Conservation (phyloP, 768 basidiomycete species). For the Tricholoma terreum region DNA sequence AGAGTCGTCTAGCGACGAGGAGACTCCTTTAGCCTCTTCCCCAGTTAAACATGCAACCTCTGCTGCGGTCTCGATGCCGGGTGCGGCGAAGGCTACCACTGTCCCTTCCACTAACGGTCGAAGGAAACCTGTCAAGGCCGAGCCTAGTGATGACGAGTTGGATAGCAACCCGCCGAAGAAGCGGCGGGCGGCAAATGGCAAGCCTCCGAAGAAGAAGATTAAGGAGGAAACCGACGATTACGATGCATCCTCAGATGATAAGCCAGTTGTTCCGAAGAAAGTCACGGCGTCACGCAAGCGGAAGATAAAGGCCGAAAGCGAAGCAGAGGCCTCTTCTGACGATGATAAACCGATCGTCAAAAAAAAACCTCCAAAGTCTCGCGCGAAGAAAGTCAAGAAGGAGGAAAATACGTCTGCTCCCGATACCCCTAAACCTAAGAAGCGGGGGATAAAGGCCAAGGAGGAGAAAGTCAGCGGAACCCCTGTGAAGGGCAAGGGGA, state of each 20-base stretch:
- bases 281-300: constrained; percentile 35
- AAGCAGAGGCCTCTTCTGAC: constrained; percentile 41
- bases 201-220: constrained; percentile 63
- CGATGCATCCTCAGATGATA: constrained; percentile 32
- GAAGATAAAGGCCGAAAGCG: constrained; percentile 50
- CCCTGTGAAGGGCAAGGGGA: constrained; percentile 40
- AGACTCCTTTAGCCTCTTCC: constrained; percentile 69
- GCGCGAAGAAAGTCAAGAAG: constrained; percentile 53
- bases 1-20: constrained; percentile 69
- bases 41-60: constrained; percentile 51
- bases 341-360: constrained; percentile 43
- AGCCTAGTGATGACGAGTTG: constrained; percentile 35
- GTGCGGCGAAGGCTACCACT: constrained; percentile 38
- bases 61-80: constrained; percentile 38
- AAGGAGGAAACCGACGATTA: constrained; percentile 44
- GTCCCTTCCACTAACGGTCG: constrained; percentile 35
- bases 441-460: constrained; percentile 39
- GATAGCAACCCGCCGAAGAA: constrained; percentile 40
- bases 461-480: constrained; percentile 38
- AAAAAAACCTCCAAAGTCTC: constrained; percentile 44
- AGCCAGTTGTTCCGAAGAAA: constrained; percentile 37
- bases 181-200: constrained; percentile 44
- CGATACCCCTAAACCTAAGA: constrained; percentile 46
- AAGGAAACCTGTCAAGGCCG: constrained; percentile 32
- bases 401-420: constrained; percentile 44